These are phyloP conservation scores for Pichia sp. DNA, from an alignment of 1,139 yeast genomes.

Conservation along the genomic window DNA sequence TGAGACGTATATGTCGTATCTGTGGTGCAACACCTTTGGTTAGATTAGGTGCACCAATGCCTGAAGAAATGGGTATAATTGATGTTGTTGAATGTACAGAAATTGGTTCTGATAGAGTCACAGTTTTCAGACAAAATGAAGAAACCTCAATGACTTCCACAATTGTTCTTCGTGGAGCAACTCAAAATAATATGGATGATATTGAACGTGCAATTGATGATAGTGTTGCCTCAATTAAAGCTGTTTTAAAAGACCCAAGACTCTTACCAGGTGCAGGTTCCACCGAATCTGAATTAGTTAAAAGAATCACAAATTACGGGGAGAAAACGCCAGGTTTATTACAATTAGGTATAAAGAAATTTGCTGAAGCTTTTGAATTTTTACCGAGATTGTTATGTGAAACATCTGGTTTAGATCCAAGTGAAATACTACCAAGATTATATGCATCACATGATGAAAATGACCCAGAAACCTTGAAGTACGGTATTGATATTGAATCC, in stretches of 20 bases:
- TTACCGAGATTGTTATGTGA: slow-evolving; percentile 90
- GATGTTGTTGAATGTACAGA: slow-evolving; percentile 88
- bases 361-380: slow-evolving; percentile 91
- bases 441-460: slow-evolving; percentile 66
- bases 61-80: slow-evolving; percentile 85
- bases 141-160: slow-evolving; percentile 77
- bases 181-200: slow-evolving; percentile 91
- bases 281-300: slow-evolving; percentile 83
- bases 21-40: slow-evolving; percentile 98
- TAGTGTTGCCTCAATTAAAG: slow-evolving; percentile 89
- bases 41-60: slow-evolving; percentile 90
- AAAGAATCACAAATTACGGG: slow-evolving; percentile 74
- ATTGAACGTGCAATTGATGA: slow-evolving; percentile 96
- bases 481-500: slow-evolving; percentile 71
- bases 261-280: slow-evolving; percentile 97
- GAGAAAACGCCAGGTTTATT: slow-evolving; percentile 90
- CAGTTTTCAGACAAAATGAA: slow-evolving; percentile 76
- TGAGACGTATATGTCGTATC: slow-evolving; percentile 89
- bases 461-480: slow-evolving; percentile 27
- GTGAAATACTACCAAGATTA: slow-evolving; percentile 78
- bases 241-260: slow-evolving; percentile 71
- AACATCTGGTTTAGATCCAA: slow-evolving; percentile 87
- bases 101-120: slow-evolving; percentile 96
- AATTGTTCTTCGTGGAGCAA: slow-evolving; percentile 91
- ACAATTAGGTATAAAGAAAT: slow-evolving; percentile 90